phyloP scores from a whole-genome alignment of 768 basidiomycete genomes.

The Cyathus striatus region DNA sequence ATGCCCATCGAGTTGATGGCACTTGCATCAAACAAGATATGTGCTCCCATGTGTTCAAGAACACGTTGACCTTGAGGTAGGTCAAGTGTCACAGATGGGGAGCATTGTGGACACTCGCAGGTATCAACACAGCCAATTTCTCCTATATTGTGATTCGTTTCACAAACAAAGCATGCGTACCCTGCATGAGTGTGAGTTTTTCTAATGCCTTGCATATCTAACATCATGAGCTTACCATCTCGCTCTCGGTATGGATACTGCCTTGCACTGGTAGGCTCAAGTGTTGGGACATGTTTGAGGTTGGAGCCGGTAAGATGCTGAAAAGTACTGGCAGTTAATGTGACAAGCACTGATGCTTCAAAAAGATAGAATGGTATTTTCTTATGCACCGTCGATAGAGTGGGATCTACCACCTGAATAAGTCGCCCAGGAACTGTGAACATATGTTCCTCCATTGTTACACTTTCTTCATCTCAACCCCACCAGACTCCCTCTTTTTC shows the following conservation, averaged over 20 bases:
- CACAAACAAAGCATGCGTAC: conserved; percentile 15
- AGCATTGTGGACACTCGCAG: conserved; percentile 8
- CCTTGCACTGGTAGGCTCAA: conserved; percentile 4
- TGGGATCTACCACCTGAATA: conserved; percentile 18
- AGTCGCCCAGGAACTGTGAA: conserved; percentile 15
- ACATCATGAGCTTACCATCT: conserved; percentile 7
- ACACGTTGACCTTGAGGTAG: conserved; percentile 12
- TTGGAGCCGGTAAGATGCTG: conserved; percentile 9
- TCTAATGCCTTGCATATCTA: neutral
- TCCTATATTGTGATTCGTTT: conserved; percentile 6
- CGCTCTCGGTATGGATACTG: conserved; percentile 14
- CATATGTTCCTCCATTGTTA: conserved; percentile 7
- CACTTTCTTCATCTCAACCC: no score
- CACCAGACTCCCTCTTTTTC: no score
- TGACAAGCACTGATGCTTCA: conserved; percentile 13
- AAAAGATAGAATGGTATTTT: conserved; percentile 15
- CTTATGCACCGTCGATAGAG: conserved; percentile 5
- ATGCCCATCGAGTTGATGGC: conserved; percentile 7
- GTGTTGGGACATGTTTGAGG: conserved; percentile 13
- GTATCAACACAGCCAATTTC: conserved; percentile 2
- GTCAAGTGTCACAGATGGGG: conserved; percentile 8
- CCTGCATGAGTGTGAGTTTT: conserved; percentile 7
- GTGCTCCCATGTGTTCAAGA: conserved; percentile 19
- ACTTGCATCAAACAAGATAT: conserved; percentile 17
- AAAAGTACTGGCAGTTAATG: conserved; percentile 13